A percentile compares a stretch with the other conserved stretches of the same genome.
These are phyloP conservation scores for Gastrolobium bilobum DNA, from an alignment of 306 rosid species.

Conservation along the genomic window DNA sequence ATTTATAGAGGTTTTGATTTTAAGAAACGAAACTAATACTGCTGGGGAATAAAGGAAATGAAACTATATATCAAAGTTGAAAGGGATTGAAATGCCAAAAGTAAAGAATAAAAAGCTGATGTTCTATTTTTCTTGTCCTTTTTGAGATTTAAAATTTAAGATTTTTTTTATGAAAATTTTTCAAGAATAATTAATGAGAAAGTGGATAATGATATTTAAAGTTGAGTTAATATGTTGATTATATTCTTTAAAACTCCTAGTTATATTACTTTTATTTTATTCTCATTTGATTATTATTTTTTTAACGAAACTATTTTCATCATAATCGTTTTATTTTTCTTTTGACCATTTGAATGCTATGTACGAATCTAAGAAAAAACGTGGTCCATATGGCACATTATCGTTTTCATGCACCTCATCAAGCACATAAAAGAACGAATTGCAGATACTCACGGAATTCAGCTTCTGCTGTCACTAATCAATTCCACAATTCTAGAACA, in stretches of 20 bases:
- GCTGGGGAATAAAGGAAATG: not conserved
- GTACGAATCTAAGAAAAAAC: conserved; percentile 34
- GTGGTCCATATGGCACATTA: conserved; percentile 25
- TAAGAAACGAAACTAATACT: not conserved
- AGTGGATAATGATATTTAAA: not conserved
- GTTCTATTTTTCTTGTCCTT: not conserved
- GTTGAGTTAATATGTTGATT: conserved; percentile 5
- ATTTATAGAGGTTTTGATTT: conserved; percentile 45
- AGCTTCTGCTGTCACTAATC: conserved; percentile 9
- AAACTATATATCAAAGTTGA: not conserved
- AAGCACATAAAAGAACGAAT: conserved; percentile 36
- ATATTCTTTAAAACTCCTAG: not conserved
- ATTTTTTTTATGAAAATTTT: not conserved
- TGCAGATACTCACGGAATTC: conserved; percentile 5
- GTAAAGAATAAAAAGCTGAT: not conserved
- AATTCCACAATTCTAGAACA: conserved; percentile 20
- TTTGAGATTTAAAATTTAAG: not conserved
- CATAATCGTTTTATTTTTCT: not conserved
- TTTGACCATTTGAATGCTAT: not conserved
- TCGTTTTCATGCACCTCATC: conserved; percentile 46
- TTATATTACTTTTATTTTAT: not conserved
- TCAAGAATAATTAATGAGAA: not conserved
- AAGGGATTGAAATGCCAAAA: conserved; percentile 23
- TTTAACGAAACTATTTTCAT: not conserved
- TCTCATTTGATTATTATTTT: not conserved